Conservation (phyloP, 2,329 filamentous ascomycete genomes). For the Cladophialophora carrionii region DNA sequence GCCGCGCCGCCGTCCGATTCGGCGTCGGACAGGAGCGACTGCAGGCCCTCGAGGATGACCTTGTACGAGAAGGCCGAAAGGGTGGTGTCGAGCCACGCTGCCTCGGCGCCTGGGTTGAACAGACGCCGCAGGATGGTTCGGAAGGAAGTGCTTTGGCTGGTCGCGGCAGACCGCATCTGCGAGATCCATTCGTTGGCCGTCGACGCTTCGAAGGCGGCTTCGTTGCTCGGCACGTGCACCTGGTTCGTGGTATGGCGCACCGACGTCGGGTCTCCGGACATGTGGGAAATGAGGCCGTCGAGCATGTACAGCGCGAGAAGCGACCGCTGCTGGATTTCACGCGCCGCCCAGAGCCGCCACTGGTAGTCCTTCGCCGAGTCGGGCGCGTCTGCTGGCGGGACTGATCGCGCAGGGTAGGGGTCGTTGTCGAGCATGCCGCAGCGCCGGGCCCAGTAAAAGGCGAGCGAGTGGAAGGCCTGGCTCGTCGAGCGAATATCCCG, state of each 20-base stretch:
- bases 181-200: conserved; percentile 50
- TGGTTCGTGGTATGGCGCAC: conserved; percentile 51
- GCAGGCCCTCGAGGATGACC: conserved; percentile 51
- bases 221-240: conserved; percentile 47
- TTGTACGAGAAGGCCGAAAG: conserved; percentile 49
- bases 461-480: conserved; percentile 51
- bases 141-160: conserved; percentile 45
- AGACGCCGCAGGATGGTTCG: conserved; percentile 48
- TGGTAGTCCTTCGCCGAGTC: conserved; percentile 46
- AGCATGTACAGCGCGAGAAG: conserved; percentile 52
- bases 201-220: conserved; percentile 48
- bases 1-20: conserved; percentile 45
- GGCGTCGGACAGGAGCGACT: conserved; percentile 49
- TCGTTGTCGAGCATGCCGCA: conserved; percentile 50
- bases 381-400: conserved; percentile 44
- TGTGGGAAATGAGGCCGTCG: conserved; percentile 51
- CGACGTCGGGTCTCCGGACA: conserved; percentile 49
- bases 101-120: conserved; percentile 42
- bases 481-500: conserved; percentile 50
- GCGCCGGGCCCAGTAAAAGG: conserved; percentile 53
- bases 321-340: conserved; percentile 52
- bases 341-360: conserved; percentile 50
- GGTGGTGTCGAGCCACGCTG: conserved; percentile 42
- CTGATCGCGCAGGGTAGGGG: conserved; percentile 42
- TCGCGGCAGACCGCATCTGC: conserved; percentile 32